Evolutionary conservation across 208 protist species (phyloP).

Genomic region (Trypanosoma congolense): DNA sequence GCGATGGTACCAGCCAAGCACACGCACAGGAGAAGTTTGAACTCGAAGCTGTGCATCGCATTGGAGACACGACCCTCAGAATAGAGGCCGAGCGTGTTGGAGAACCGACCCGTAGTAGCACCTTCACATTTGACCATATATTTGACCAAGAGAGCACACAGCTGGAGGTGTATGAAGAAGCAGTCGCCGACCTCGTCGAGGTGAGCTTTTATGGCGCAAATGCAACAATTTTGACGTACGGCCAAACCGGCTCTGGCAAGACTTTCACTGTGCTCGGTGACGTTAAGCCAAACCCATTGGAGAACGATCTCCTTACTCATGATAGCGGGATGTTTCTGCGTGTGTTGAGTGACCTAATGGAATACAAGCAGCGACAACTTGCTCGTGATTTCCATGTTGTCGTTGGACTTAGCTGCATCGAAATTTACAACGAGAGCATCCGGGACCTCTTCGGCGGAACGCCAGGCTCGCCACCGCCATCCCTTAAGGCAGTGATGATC

Average conservation of each 20-base stretch:
- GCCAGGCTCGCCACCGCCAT: slow-evolving; percentile 46
- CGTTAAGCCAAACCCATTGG: slow-evolving; percentile 34
- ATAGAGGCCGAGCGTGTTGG: slow-evolving; percentile 19
- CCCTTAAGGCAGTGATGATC: slow-evolving; percentile 70
- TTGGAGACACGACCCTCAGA: slow-evolving; percentile 23
- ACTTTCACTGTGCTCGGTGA: slow-evolving; percentile 42
- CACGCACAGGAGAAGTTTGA: slow-evolving; percentile 29
- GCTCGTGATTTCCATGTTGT: slow-evolving; percentile 30
- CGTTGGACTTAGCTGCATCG: slow-evolving; percentile 33
- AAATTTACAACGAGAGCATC: slow-evolving; percentile 52
- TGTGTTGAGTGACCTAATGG: slow-evolving; percentile 34
- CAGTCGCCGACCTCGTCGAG: slow-evolving; percentile 35
- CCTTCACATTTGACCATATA: slow-evolving; percentile 37
- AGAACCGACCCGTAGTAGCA: slow-evolving; percentile 20
- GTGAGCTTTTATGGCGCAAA: slow-evolving; percentile 28
- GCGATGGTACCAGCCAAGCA: slow-evolving; percentile 11
- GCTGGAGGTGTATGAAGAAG: slow-evolving; percentile 41
- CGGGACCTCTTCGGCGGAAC: slow-evolving; percentile 44
- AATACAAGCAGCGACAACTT: slow-evolving; percentile 29
- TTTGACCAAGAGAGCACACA: slow-evolving; percentile 46
- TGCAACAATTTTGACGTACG: slow-evolving; percentile 39
- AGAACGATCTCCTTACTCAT: slow-evolving; percentile 31
- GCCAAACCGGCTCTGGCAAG: slow-evolving; percentile 44
- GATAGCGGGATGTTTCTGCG: slow-evolving; percentile 37
- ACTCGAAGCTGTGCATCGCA: slow-evolving; percentile 23